Conservation (phyloP, 2,329 filamentous ascomycete species). For the Colletotrichum noveboracense region DNA sequence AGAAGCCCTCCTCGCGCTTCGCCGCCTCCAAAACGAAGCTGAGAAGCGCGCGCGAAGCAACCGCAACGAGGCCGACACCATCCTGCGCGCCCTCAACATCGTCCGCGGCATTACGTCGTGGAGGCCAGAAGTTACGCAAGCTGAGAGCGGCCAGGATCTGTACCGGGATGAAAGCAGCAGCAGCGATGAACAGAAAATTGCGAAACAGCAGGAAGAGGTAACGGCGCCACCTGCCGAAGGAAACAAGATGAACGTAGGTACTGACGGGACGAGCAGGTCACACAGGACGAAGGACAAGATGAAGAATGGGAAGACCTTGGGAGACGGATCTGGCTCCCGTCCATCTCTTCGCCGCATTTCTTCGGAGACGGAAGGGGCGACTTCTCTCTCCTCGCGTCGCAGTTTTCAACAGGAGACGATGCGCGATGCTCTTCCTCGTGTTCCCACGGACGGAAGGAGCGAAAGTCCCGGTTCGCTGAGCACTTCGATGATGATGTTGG, state of each 20-base stretch:
- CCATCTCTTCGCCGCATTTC: background rate
- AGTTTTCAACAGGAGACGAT: background rate
- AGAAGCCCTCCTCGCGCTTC: background rate
- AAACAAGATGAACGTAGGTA: background rate
- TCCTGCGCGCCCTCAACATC: background rate
- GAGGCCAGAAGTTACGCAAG: background rate
- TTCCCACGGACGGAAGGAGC: background rate
- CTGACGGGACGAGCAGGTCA: background rate
- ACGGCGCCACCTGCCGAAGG: background rate
- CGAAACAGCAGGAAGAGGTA: background rate
- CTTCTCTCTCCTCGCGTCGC: background rate
- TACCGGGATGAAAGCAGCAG: background rate
- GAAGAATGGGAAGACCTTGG: background rate
- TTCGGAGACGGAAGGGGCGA: background rate
- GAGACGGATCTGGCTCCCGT: background rate
- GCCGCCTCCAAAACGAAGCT: background rate
- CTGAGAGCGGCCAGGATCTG: background rate
- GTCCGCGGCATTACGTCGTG: background rate
- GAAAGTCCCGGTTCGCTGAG: background rate
- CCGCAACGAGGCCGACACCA: background rate
- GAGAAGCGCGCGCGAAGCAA: background rate
- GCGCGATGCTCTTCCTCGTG: background rate
- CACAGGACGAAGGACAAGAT: background rate
- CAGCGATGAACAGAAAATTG: background rate
- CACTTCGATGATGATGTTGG: background rate